These are phyloP conservation scores for Solanum sejunctum DNA, from an alignment of 257 asterid genomes.

Conservation along the genomic window DNA sequence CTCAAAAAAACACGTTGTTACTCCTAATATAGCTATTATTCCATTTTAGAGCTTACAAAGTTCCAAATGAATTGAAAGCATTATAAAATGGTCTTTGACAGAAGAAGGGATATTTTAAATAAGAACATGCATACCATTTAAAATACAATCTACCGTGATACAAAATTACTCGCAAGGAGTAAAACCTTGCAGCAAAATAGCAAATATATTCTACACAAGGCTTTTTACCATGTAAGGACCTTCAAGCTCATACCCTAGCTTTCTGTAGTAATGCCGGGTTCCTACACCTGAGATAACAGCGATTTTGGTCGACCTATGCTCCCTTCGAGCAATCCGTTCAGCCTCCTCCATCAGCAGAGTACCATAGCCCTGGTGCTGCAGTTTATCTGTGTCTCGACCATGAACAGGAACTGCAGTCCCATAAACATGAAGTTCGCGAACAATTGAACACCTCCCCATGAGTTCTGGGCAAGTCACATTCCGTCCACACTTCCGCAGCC, in stretches of 20 bases:
- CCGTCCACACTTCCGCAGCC: constrained; percentile 73
- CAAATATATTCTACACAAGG: constrained; percentile 15
- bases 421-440: constrained; percentile 88
- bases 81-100: not conserved
- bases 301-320: constrained; percentile 79
- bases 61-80: not conserved
- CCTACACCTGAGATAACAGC: constrained; percentile 98
- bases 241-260: constrained; percentile 93
- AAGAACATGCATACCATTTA: not conserved
- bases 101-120: too few relatives aligned
- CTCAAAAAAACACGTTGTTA: too few relatives aligned
- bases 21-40: too few relatives aligned
- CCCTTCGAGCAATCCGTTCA: constrained; percentile 60
- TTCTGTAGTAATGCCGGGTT: constrained; percentile 90
- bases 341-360: constrained; percentile 96
- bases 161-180: not conserved
- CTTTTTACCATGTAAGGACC: constrained; percentile 97
- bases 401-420: constrained; percentile 99
- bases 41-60: not conserved
- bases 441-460: constrained; percentile 79
- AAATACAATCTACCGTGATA: not conserved
- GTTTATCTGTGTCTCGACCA: constrained; percentile 84
- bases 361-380: constrained; percentile 97
- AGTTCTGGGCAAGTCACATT: constrained; percentile 87
- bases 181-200: not conserved